Evolutionary conservation across 768 basidiomycete genomes (phyloP).

Genomic region (Vararia minispora): DNA sequence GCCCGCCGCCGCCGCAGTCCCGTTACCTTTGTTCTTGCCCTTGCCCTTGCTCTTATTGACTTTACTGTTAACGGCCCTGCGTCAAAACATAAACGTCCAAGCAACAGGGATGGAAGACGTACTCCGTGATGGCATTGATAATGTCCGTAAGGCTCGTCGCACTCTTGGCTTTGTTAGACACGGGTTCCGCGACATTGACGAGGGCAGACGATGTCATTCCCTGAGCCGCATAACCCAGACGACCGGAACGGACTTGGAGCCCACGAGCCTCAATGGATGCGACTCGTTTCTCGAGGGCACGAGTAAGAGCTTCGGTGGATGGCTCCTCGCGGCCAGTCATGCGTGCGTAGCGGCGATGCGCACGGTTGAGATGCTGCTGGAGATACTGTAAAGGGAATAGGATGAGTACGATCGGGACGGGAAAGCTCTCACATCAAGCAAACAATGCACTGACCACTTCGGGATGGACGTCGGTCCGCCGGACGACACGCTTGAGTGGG

Average conservation of each 20-base stretch:
- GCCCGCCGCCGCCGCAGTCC: constrained; percentile 3
- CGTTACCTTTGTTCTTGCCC: constrained; percentile 4
- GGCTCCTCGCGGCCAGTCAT: constrained; percentile 53
- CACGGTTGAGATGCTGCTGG: constrained; percentile 64
- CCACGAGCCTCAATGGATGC: background rate
- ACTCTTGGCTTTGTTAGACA: too few relatives aligned
- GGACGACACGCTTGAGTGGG: constrained; percentile 27
- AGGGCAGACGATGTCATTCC: too few relatives aligned
- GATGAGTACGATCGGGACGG: background rate
- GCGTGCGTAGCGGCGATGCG: constrained; percentile 49
- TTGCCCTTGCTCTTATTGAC: constrained; percentile 8
- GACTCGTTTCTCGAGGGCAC: constrained; percentile 32
- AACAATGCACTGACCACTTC: constrained; percentile 25
- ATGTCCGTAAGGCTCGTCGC: too few relatives aligned
- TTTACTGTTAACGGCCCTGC: constrained; percentile 4
- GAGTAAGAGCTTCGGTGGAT: constrained; percentile 33
- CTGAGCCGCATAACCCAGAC: constrained; percentile 3
- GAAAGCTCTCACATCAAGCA: too few relatives aligned
- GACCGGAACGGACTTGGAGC: background rate
- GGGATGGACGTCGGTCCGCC: constrained; percentile 26
- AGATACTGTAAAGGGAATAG: constrained; percentile 30
- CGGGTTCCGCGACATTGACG: too few relatives aligned
- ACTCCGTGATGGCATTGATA: background rate
- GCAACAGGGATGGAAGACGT: constrained; percentile 1
- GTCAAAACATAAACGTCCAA: background rate